Evolutionary conservation across 2,329 filamentous ascomycete species (phyloP).

Genomic region (Arthrobotrys sinensis): DNA sequence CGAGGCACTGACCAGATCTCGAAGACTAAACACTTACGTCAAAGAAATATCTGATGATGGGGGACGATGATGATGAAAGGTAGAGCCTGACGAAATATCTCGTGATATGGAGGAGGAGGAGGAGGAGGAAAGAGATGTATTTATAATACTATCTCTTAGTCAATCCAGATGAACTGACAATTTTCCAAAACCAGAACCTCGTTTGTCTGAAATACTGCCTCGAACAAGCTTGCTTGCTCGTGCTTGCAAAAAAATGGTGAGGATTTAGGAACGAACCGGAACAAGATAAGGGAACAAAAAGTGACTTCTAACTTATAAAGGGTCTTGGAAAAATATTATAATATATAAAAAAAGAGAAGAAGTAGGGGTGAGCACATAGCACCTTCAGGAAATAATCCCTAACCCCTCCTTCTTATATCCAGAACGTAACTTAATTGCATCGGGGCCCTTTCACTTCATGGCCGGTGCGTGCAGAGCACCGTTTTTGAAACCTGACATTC

Average conservation of each 20-base stretch:
- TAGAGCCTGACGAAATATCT: neutral
- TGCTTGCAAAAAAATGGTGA: neutral
- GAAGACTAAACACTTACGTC: conserved; percentile 5
- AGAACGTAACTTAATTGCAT: conserved; percentile 8
- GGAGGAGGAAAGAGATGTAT: conserved; percentile 1
- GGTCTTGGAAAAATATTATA: neutral
- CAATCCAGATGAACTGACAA: neutral
- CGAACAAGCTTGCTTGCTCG: conserved; percentile 15
- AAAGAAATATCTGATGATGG: neutral
- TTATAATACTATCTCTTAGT: conserved; percentile 31
- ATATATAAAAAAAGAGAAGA: neutral
- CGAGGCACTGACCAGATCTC: conserved; percentile 20
- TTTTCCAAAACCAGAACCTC: conserved; percentile 25
- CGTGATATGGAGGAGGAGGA: neutral
- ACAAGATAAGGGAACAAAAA: conserved; percentile 19
- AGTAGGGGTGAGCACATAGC: conserved; percentile 36
- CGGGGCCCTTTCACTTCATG: neutral
- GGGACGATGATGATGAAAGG: neutral
- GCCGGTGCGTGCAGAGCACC: neutral
- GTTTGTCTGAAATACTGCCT: neutral
- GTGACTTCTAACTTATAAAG: neutral
- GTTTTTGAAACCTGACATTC: conserved; percentile 15
- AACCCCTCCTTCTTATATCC: conserved; percentile 40
- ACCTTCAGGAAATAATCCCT: conserved; percentile 11
- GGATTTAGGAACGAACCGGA: conserved; percentile 30